Evolutionary conservation across 2,329 filamentous ascomycete species (phyloP), one percentile per base, ranked within the genome.

Genomic region (Dothideomycetes sp.): DNA sequence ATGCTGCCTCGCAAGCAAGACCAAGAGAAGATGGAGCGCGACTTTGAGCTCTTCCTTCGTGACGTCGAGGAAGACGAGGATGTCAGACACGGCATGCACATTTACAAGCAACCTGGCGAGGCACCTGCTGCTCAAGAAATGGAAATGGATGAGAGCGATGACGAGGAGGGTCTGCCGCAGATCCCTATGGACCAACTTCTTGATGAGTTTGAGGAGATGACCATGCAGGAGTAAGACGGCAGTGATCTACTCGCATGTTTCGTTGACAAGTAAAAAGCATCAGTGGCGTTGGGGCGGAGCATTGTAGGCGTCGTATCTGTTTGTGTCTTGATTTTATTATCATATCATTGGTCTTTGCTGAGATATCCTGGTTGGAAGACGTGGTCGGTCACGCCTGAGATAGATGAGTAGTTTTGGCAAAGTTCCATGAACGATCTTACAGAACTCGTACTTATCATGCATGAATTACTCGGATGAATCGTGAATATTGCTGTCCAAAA

Each of bases 11-110:
- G 84, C 68, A 86, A 94, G 65, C 71, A 85, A 44, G 88, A 96
- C 57, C 83, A 89, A 57, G 84, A 88, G 44, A 78, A 79, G 47
- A 78, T 94, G 68, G 88, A 96, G 57, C 76, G 81, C 49, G 91
- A 98, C 63, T 98, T 94, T 64, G 91, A 98, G 68, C 77, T 88
- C 75, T 98, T 98, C 77, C 67, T 98, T 69, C 81, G 83, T 34
- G 91, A 98, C 60, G 85, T 98, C 9, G 93, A 98, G 64, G 88
- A 96, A 58, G 91, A 98, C 59, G 74, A 83, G 38, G 91, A 98
- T 55, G 70, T 95, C 49, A 73, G 91, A 40, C 75, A 79, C 32
- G 87, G 86, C 1, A 68, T 98, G 57, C 84, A 85, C 34, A 60
- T 98, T 52, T 98, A 94, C 68, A 94, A 89, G 57, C 7, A 27